Base-by-base conservation (phyloP, 2,329 filamentous ascomycete species). In the Colletotrichum somersetense region DNA sequence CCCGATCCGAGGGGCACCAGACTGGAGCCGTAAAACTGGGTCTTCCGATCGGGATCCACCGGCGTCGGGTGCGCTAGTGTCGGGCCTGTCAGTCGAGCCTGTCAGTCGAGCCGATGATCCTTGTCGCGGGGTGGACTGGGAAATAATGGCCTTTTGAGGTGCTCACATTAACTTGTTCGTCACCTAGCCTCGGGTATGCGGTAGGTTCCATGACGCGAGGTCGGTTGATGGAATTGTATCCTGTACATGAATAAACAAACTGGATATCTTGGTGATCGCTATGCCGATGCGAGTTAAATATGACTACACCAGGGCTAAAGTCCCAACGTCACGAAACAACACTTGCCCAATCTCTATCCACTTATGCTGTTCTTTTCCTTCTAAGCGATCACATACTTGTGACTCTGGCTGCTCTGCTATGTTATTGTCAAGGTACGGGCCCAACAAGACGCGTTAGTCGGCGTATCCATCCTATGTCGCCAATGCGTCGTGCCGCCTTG, bases 61-160 rank as follows among this genome's bases (percentile, higher is more conserved):
- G 7, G 52, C 30, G 26, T 71, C 68, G 68, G 68, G 38, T 68
- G 50, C 57, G 44, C 65, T 67, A 71, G 65, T 16, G 58, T 71
- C 57, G 55, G 67, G 26, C 30, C 48, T 7, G n/a, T 38, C 40
- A 48, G 33, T 40, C n/a, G 20, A 50, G 57, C 50, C 30, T 7
- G n/a, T 38, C 40, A 48, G 33, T 40, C n/a, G 20, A 50, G 57
- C 50, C 30, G 50, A 62, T 38, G 52, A 16, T 16, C 18, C 7
- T 3, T 3, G 16, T 56, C 26, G 38, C 16, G n/a, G 48, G 18
- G 18, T 35, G 30, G 18, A 35, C 18, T n/a, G 30, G 30, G 30
- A 10, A 14, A 23, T 12, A 11, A 26, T 35, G 35, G n/a, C 4
- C 7, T 3, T 40, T 26, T 40, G 12, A 10, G n/a, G 6, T 16